Evolutionary conservation across 164 flowering plant genomes (phyloP).

Genomic region (Umbellularia californica): DNA sequence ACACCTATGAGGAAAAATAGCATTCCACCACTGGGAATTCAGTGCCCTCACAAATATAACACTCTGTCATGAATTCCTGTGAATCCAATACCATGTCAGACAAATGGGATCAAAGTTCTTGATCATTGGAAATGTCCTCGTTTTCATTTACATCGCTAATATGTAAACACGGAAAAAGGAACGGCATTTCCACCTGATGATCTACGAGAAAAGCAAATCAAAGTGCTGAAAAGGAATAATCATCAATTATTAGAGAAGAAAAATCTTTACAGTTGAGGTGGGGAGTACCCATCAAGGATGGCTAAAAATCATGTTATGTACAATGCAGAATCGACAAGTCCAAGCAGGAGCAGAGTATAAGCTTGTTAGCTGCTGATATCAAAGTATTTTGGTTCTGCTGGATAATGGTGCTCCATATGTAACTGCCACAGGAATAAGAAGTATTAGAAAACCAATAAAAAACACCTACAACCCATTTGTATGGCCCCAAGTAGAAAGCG

Average conservation of each 20-base stretch:
- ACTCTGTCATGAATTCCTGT: no score
- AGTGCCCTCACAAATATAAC: no score
- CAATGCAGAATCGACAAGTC: slow-evolving; percentile 15
- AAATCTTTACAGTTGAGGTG: slow-evolving; percentile 24
- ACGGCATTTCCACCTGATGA: neutral
- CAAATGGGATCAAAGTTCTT: no score
- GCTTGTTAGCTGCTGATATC: slow-evolving; percentile 45
- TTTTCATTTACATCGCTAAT: neutral
- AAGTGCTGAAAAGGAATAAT: neutral
- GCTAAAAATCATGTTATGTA: slow-evolving; percentile 10
- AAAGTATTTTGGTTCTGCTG: slow-evolving; percentile 82
- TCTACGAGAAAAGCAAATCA: neutral
- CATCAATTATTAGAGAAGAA: slow-evolving; percentile 10
- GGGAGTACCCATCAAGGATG: slow-evolving; percentile 11
- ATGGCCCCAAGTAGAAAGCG: neutral
- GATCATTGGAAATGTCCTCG: neutral
- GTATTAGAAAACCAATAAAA: slow-evolving; percentile 7
- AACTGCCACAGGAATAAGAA: slow-evolving; percentile 46
- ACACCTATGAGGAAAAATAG: no score
- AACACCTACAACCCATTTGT: neutral
- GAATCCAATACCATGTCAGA: no score
- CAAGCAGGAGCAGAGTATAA: neutral
- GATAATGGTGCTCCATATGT: slow-evolving; percentile 76
- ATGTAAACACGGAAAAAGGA: neutral
- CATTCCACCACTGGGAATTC: no score